These are phyloP conservation scores for Naganishia albida DNA, from an alignment of 1,284 basidiomycete species.

Conservation along the genomic window DNA sequence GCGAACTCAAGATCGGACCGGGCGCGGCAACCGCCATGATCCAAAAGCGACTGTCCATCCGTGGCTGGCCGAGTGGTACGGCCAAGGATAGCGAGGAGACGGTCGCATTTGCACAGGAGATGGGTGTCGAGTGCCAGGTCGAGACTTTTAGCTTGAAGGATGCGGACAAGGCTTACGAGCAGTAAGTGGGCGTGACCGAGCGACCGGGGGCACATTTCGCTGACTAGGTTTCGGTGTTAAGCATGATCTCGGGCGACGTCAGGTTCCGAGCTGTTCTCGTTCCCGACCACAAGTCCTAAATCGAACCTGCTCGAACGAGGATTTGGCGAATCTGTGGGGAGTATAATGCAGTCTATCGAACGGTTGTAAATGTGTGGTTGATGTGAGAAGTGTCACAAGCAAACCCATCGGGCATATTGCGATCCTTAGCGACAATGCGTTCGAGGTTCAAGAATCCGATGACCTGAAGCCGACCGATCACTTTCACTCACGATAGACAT, in stretches of 20 bases:
- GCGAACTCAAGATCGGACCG: constrained; percentile 33
- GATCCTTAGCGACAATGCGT: too few relatives aligned
- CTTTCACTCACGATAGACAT: too few relatives aligned
- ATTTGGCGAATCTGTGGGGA: too few relatives aligned
- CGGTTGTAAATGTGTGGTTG: too few relatives aligned
- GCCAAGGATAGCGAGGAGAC: constrained; percentile 48
- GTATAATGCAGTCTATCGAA: too few relatives aligned
- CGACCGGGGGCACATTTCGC: too few relatives aligned
- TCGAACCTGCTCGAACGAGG: background rate
- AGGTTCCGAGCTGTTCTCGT: constrained; percentile 50
- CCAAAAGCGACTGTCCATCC: constrained; percentile 46
- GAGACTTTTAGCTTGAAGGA: constrained; percentile 52
- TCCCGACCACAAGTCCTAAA: constrained; percentile 27
- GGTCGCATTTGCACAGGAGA: constrained; percentile 43
- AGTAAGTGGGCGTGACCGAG: constrained; percentile 10
- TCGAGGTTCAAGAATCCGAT: too few relatives aligned
- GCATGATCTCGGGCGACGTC: constrained; percentile 47
- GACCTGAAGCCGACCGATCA: too few relatives aligned
- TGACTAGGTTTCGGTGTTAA: background rate
- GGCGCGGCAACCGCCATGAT: constrained; percentile 44
- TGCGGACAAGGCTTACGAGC: constrained; percentile 50
- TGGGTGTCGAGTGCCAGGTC: constrained; percentile 49
- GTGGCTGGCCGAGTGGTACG: constrained; percentile 51
- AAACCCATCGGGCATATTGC: too few relatives aligned
- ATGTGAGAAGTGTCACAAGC: too few relatives aligned